Base-by-base conservation (phyloP, 2,329 filamentous ascomycete genomes). In the Sarocladium brachiariae region DNA sequence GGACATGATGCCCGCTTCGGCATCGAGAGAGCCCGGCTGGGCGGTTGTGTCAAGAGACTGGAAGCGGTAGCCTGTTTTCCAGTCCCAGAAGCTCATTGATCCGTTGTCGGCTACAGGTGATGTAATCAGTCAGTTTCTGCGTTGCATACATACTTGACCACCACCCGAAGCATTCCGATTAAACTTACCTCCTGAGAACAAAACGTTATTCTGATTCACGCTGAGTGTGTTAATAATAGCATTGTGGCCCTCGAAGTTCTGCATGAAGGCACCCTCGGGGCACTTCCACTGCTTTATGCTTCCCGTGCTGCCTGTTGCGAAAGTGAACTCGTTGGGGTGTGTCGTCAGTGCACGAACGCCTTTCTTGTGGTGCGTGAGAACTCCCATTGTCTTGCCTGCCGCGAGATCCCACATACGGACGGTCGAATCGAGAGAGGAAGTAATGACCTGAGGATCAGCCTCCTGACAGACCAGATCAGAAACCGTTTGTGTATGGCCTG, bases 271-370 rank as follows among this genome's bases (percentile, higher is more conserved):
- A 33, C 92, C 95, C 65, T 96, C 90, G 1, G 95, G 95, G 58
- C 91, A 97, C 67, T 97, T 96, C 92, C 93, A 99, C 71, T 99
- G 93, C 75, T 99, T 99, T 71, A 99, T 96, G 64, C 87, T 91
- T 21, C 87, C 87, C 0, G 92, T 91, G 61, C 89, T 95, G 38
- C 87, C 93, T 53, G 83, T 91, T 4, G 93, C 93, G 65, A 99
- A 99, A 0, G 95, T 99, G 64, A 96, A 99, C 67, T 99, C 93
- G 53, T 81, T 83, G 0, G 95, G 93, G 64, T 99, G 93, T 3
- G 86, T 78, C 10, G 89, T 81, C 11, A 99, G 77, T 2, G 86
- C 84, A 48, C 93, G 82, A 10, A 99, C 91, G 51, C 92, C 91
- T 73, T 97, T 97, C 67, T 99, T 99, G 79, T 99, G 93, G 66